phyloP scores from a whole-genome alignment of 2,329 filamentous ascomycete species.

The Fusarium penzigii region DNA sequence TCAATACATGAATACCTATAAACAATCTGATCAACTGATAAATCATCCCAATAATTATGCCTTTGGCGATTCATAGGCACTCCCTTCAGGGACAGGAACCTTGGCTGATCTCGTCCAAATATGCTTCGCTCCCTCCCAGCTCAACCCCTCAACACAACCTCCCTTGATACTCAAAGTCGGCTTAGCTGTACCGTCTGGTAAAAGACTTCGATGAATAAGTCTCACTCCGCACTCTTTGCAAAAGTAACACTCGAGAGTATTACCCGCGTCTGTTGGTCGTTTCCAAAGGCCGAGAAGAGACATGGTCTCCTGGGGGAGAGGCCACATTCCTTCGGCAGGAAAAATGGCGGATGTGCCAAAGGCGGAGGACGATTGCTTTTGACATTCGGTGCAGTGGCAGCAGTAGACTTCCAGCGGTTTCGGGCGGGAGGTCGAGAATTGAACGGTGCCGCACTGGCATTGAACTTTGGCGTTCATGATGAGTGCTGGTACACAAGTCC shows the following conservation, averaged over 20 bases:
- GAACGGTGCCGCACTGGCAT: conserved; percentile 44
- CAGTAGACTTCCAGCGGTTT: conserved; percentile 40
- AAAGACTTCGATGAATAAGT: conserved; percentile 45
- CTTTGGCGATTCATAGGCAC: conserved; percentile 22
- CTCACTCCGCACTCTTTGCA: conserved; percentile 47
- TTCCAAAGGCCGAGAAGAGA: conserved; percentile 38
- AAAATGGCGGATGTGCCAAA: conserved; percentile 49
- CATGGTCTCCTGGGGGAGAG: conserved; percentile 35
- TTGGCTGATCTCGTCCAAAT: conserved; percentile 49
- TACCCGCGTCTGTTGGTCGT: conserved; percentile 41
- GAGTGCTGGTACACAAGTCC: neutral
- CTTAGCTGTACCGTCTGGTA: conserved; percentile 39
- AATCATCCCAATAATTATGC: neutral
- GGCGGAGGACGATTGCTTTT: conserved; percentile 45
- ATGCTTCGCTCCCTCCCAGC: conserved; percentile 42
- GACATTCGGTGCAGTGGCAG: conserved; percentile 50
- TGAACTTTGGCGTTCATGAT: conserved; percentile 27
- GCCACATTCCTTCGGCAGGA: conserved; percentile 42
- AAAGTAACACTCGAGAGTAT: conserved; percentile 45
- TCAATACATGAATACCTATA: too few species aligned
- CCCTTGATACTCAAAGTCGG: conserved; percentile 47
- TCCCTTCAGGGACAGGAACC: conserved; percentile 43
- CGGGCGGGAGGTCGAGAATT: conserved; percentile 37
- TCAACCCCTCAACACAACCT: conserved; percentile 44
- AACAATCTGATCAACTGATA: neutral